These are phyloP conservation scores for Ophiostoma pallidulum DNA, from an alignment of 2,329 filamentous ascomycete genomes.

Conservation along the genomic window DNA sequence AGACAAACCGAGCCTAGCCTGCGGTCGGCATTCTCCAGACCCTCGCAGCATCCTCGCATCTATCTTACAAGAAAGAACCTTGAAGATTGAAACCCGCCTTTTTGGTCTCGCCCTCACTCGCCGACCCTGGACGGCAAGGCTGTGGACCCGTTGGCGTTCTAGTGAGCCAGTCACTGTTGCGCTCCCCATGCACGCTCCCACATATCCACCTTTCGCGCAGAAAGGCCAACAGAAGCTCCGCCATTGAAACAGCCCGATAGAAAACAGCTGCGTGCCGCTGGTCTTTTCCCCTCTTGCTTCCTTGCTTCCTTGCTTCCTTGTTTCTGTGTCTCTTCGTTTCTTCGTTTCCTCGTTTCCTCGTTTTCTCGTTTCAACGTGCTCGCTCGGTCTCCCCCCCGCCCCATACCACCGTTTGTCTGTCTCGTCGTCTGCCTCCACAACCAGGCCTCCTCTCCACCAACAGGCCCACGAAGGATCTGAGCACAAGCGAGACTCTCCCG, in stretches of 20 bases:
- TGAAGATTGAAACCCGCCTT: background rate
- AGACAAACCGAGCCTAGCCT: no score
- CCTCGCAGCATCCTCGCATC: no score
- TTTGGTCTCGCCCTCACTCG: no score
- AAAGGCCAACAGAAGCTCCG: constrained; percentile 1
- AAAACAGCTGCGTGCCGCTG: background rate
- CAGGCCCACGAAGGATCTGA: constrained; percentile 4
- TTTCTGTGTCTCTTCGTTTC: background rate
- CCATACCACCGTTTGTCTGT: no score
- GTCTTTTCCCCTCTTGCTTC: no score
- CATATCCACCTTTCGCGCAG: constrained; percentile 1
- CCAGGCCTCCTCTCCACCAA: background rate
- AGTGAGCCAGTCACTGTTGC: background rate
- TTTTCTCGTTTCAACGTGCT: no score
- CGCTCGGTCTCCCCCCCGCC: no score
- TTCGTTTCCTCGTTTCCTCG: background rate
- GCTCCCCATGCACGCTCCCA: background rate
- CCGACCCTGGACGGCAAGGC: background rate
- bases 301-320: background rate
- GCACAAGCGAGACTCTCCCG: background rate
- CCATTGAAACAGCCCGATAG: background rate
- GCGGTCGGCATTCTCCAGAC: no score
- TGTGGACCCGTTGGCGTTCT: background rate
- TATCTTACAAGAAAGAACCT: no score
- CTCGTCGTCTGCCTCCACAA: background rate